These are phyloP conservation scores for Cladosporium sphaerospermum DNA, from an alignment of 2,329 filamentous ascomycete species.

Conservation along the genomic window DNA sequence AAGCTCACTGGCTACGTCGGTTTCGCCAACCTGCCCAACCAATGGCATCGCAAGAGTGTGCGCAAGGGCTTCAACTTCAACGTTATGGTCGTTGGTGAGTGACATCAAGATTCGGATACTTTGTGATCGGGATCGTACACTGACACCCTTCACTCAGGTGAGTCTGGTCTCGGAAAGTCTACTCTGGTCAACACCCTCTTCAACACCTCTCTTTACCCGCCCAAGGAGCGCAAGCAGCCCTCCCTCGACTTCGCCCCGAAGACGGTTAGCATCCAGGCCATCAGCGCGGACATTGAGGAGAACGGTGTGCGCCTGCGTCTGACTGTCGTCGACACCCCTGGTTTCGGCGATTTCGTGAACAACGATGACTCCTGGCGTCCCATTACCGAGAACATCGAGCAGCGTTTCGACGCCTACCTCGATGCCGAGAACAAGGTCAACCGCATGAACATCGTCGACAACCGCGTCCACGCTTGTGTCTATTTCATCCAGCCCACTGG, in stretches of 20 bases:
- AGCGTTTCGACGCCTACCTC: slow-evolving; percentile 95
- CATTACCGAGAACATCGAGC: slow-evolving; percentile 99
- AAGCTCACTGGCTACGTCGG: slow-evolving; percentile 98
- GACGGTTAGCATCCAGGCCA: slow-evolving; percentile 51
- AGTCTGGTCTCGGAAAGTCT: slow-evolving; percentile 98
- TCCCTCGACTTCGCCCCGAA: slow-evolving; percentile 98
- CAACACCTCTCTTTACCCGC: slow-evolving; percentile 98
- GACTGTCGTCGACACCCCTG: slow-evolving; percentile 95
- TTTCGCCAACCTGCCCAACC: slow-evolving; percentile 97
- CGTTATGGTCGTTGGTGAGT: slow-evolving; percentile 99
- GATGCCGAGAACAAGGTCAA: slow-evolving; percentile 99
- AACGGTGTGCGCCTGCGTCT: slow-evolving; percentile 93
- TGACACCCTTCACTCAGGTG: slow-evolving; percentile 54
- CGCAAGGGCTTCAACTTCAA: slow-evolving; percentile 99
- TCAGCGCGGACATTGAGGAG: slow-evolving; percentile 74
- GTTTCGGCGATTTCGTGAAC: slow-evolving; percentile 99
- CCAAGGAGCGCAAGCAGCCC: slow-evolving; percentile 95
- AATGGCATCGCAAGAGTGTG: slow-evolving; percentile 99
- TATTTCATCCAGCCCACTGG: slow-evolving; percentile 99
- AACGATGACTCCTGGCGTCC: slow-evolving; percentile 99
- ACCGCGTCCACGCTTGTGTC: slow-evolving; percentile 96
- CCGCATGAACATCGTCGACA: slow-evolving; percentile 99
- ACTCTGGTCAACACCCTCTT: slow-evolving; percentile 98
- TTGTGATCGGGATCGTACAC: slow-evolving; percentile 2
- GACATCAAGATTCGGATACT: not conserved